phyloP scores from a whole-genome alignment of 2,329 filamentous ascomycete genomes.

The Microcyclospora tardicrescens region DNA sequence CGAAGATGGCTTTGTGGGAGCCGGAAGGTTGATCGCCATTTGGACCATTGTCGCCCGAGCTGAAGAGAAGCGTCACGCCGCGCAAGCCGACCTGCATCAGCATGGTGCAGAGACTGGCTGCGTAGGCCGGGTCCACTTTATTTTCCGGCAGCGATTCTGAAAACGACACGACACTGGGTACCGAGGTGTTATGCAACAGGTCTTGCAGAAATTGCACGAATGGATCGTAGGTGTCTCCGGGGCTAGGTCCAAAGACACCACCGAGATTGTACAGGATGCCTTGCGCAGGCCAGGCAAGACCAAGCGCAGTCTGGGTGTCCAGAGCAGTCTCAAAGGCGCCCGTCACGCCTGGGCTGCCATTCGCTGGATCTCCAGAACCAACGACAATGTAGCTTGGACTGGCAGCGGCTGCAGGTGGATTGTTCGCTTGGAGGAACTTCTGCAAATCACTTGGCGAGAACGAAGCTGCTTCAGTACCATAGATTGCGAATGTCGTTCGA shows the following conservation, averaged over 20 bases:
- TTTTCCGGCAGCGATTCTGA: constrained; percentile 12
- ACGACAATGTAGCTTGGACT: constrained; percentile 7
- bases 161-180: constrained; percentile 13
- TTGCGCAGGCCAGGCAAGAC: constrained; percentile 11
- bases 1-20: constrained; percentile 29
- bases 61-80: constrained; percentile 49
- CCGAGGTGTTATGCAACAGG: constrained; percentile 12
- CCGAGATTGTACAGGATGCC: constrained; percentile 14
- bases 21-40: constrained; percentile 16
- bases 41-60: constrained; percentile 45
- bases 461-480: constrained; percentile 13
- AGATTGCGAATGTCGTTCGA: constrained; percentile 14
- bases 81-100: constrained; percentile 53
- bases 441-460: constrained; percentile 10
- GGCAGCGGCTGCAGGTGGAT: constrained; percentile 10
- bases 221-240: constrained; percentile 10
- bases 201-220: constrained; percentile 15
- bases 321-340: constrained; percentile 14
- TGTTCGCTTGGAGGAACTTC: constrained; percentile 10
- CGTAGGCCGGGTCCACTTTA: constrained; percentile 33
- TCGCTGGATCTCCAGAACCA: constrained; percentile 8
- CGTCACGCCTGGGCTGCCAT: constrained; percentile 5
- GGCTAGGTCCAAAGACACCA: constrained; percentile 13
- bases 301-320: constrained; percentile 10
- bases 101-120: constrained; percentile 47